Evolutionary conservation across 352 stramenopile genomes (phyloP).

Genomic region (Hyaloperonospora arabidopsidis): DNA sequence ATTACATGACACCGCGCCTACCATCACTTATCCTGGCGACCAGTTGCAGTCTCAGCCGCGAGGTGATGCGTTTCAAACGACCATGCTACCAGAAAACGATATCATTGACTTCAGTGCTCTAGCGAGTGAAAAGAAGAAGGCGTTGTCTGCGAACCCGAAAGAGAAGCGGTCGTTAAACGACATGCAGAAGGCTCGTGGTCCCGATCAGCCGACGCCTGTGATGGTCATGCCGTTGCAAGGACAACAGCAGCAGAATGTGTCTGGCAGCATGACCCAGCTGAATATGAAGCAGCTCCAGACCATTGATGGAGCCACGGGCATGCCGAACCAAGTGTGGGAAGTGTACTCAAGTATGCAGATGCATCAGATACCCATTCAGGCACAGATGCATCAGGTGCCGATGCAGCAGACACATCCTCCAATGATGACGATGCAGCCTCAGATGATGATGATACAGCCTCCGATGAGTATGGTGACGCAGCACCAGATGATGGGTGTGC

Average conservation of each 20-base stretch:
- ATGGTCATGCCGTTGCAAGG: conserved; percentile 35
- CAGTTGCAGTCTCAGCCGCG: conserved; percentile 11
- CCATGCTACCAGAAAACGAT: conserved; percentile 55
- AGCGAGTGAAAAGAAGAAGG: conserved; percentile 47
- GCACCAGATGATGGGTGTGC: conserved; percentile 29
- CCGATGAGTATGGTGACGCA: conserved; percentile 37
- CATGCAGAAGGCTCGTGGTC: conserved; percentile 38
- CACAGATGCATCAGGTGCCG: conserved; percentile 33
- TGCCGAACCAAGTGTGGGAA: conserved; percentile 33
- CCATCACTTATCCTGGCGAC: conserved; percentile 4
- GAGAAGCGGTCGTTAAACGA: conserved; percentile 54
- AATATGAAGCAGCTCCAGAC: conserved; percentile 38
- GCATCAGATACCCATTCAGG: conserved; percentile 31
- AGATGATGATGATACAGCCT: conserved; percentile 41
- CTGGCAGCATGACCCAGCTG: conserved; percentile 30
- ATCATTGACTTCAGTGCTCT: conserved; percentile 54
- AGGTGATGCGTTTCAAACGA: conserved; percentile 35
- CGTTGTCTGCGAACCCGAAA: conserved; percentile 16
- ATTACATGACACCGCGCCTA: conserved; percentile 1
- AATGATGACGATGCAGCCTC: conserved; percentile 20
- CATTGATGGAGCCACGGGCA: conserved; percentile 17
- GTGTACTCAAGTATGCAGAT: conserved; percentile 37
- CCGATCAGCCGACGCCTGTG: conserved; percentile 30
- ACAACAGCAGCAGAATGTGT: conserved; percentile 25
- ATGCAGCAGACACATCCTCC: conserved; percentile 22